These are phyloP conservation scores for Tetrahymena borealis DNA, from an alignment of 73 alveolate genomes.

Conservation along the genomic window DNA sequence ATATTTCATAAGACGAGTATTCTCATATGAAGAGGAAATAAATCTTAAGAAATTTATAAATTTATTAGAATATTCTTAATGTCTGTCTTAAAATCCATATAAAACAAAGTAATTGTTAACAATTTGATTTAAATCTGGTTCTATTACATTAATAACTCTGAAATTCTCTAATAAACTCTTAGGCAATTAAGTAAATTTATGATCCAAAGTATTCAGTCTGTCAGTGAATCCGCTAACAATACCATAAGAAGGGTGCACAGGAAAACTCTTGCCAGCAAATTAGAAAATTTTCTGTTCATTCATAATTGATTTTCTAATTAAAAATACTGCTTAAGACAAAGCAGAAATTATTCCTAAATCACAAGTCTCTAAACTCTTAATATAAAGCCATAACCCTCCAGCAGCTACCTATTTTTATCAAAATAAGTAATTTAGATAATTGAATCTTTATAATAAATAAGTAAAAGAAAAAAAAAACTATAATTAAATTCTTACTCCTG, in stretches of 20 bases:
- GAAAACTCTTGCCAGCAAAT: background rate
- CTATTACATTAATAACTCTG: background rate
- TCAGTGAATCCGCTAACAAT: background rate
- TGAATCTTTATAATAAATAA: no score
- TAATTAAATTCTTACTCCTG: background rate
- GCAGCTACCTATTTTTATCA: background rate
- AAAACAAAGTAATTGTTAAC: background rate
- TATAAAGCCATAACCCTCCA: background rate
- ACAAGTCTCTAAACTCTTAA: background rate
- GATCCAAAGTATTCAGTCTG: background rate
- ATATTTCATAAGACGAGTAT: background rate
- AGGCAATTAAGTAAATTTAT: background rate
- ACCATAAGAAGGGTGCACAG: background rate
- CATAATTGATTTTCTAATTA: background rate
- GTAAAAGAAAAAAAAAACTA: no score
- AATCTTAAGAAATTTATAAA: background rate
- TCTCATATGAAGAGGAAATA: background rate
- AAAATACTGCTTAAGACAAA: background rate
- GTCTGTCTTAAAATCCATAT: background rate
- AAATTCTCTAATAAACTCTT: background rate
- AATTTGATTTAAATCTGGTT: background rate
- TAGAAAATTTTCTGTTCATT: background rate
- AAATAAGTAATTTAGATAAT: no score
- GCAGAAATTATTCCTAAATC: background rate
- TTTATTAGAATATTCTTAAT: background rate